Evolutionary conservation across 495 filamentous ascomycete genomes (phyloP), one percentile per base, ranked within the genome.

Genomic region (Letharia columbiana): DNA sequence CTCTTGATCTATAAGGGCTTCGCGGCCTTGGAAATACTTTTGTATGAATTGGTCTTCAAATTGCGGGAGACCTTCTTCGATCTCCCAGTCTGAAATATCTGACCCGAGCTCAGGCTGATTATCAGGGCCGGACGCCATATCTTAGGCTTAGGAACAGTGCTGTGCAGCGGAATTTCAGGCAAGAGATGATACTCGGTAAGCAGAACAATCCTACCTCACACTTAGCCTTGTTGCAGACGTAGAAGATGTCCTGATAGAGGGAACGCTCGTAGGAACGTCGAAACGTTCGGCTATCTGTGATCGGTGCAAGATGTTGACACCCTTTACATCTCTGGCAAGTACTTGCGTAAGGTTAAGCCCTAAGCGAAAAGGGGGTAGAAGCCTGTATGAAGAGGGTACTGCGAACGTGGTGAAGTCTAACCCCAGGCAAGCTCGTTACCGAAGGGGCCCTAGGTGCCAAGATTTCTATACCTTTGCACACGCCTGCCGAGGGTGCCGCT

Each of bases 1-100:
- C 73, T 98, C 94, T 70, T 93, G 81, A 10, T 77, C 80, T 60
- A 96, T 89, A 54, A 97, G 79, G 12, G 88, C 87, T 63, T 87
- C 81, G n/a, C 93, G 85, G 13, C 89, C 87, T 60, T 83, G 73
- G 41, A 93, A 79, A 71, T 95, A 96, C 67, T 90, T 84, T 63
- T 89, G 86, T 52, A 96, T 83, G 72, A 96, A 90, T 0, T 86
- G 83, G 68, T 95, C 89, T 11, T 78, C 76, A n/a, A 77, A 60
- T 67, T 82, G 81, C 57, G 81, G 81, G 15, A 83, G 70, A 2
- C 80, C 81, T 67, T 81, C 78, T 61, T 81, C 78, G 42, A 78
- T 63, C 62, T 82, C 80, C 81, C 81, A 83, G 49, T 74, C 73
- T 2, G 71, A 71, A 35, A 68, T 63, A 45, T 79, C 73, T 28